Percentiles rank a stretch among this genome's conserved stretches.
phyloP scores from a whole-genome alignment of 306 rosid species.

The Castanospermum australe region DNA sequence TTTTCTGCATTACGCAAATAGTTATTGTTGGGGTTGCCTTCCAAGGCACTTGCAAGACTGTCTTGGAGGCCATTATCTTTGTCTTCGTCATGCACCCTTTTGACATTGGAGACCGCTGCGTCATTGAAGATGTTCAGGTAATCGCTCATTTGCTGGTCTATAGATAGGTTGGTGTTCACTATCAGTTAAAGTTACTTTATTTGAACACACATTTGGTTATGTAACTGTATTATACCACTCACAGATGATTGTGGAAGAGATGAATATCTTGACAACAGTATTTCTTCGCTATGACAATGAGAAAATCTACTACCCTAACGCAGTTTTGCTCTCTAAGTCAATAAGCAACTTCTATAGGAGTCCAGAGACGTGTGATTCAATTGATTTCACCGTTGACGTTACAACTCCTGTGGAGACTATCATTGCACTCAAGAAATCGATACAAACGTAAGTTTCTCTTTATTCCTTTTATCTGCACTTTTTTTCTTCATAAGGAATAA shows the following conservation, averaged over 20 bases:
- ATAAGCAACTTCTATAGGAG: conserved; percentile 61
- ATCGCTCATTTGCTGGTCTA: neutral
- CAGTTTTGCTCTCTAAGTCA: conserved; percentile 48
- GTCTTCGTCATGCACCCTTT: conserved; percentile 66
- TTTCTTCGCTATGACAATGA: conserved; percentile 60
- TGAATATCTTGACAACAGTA: conserved; percentile 58
- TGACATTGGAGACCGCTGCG: conserved; percentile 58
- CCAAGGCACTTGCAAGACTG: conserved; percentile 54
- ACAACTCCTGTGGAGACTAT: conserved; percentile 51
- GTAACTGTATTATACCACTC: neutral
- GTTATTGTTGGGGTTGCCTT: conserved; percentile 50
- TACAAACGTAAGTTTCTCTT: conserved; percentile 40
- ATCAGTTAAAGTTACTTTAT: neutral
- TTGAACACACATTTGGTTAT: neutral
- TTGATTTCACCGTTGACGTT: conserved; percentile 46
- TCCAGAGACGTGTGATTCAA: conserved; percentile 48
- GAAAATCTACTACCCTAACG: conserved; percentile 54
- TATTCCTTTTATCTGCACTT: too few species aligned
- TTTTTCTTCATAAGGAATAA: too few species aligned
- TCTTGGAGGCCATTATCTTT: conserved; percentile 51
- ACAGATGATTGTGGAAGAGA: conserved; percentile 61
- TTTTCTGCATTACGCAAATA: conserved; percentile 43
- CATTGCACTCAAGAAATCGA: conserved; percentile 50
- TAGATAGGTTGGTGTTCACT: neutral
- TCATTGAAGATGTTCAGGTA: conserved; percentile 52